A percentile compares a stretch with the other conserved stretches of the same genome.
These are phyloP conservation scores for Globisporangium ultimum DNA, from an alignment of 352 stramenopile species.

Conservation along the genomic window DNA sequence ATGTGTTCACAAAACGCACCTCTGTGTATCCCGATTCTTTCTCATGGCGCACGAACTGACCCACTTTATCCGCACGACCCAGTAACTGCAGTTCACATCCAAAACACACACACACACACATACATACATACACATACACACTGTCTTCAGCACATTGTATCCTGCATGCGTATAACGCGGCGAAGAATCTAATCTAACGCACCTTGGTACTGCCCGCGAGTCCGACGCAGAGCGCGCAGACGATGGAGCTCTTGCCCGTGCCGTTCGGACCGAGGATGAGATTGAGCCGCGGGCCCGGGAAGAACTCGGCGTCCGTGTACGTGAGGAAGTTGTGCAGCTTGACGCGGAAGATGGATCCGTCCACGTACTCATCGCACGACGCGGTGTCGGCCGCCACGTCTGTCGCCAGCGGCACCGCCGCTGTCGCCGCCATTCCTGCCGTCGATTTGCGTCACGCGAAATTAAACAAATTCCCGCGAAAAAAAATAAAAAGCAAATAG, in stretches of 20 bases:
- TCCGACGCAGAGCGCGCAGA: constrained; percentile 97
- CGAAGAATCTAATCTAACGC: not conserved
- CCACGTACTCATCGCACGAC: constrained; percentile 71
- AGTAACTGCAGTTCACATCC: constrained; percentile 60
- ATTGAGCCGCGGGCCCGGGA: constrained; percentile 93
- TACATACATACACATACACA: no score
- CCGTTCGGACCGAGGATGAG: constrained; percentile 98
- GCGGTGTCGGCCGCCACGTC: constrained; percentile 16
- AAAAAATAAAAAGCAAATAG: constrained; percentile 16
- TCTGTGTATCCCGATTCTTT: constrained; percentile 84
- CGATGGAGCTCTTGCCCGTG: constrained; percentile 92
- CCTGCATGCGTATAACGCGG: not conserved
- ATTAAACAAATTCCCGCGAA: constrained; percentile 35
- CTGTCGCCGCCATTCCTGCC: constrained; percentile 2
- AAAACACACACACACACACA: no score
- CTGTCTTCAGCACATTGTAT: not conserved
- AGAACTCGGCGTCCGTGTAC: constrained; percentile 89
- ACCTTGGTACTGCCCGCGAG: constrained; percentile 93
- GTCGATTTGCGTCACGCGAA: not conserved
- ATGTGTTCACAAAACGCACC: constrained; percentile 10
- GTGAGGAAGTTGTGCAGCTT: constrained; percentile 95
- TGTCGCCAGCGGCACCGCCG: constrained; percentile 17
- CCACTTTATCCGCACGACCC: constrained; percentile 91
- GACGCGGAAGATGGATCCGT: constrained; percentile 88
- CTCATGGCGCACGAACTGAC: constrained; percentile 88